Base-by-base conservation (phyloP, 2,329 filamentous ascomycete species). In the Penicillium fuscoglaucum region DNA sequence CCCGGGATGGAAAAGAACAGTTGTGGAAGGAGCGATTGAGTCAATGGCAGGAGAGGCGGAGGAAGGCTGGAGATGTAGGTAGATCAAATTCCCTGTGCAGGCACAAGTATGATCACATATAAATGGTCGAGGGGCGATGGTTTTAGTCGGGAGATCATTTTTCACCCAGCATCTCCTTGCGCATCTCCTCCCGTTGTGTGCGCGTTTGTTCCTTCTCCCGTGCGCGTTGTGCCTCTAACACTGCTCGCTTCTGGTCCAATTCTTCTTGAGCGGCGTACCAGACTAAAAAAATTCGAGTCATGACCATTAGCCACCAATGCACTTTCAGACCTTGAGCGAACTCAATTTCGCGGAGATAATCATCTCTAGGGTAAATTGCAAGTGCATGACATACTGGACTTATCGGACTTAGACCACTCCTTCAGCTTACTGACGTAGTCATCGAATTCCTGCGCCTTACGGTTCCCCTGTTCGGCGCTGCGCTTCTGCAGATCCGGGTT, bases 401-500 rank as follows among this genome's bases (percentile, higher is more conserved):
- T 96, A 72, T 96, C 89, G 15, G 89, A 95, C 79, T 93, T 96
- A 28, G 91, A 90, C 74, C 93, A 91, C 68, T 93, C 86, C 82
- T 96, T 97, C 72, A 99, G 77, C 68, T 88, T 87, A 49, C 72
- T 83, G 29, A 97, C 90, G 70, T 96, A 98, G 56, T 92, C 84
- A 71, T 97, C 90, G 68, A 96, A 96, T 59, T 97, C 92, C 75
- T 93, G 84, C 71, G 95, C 86, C 60, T 85, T 84, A 73, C 89
- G 86, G 58, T 88, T 82, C 19, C 91, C 85, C 58, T 87, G 85
- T 75, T 93, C 92, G n/a, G 96, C 79, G 61, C 90, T 92, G 70
- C 90, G 86, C 75, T 90, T 90, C 72, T 95, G 90, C n/a, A 99
- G 84, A 35, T 98, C 95, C 0, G 93, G 93, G 75, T 93, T 98